A percentile compares a stretch with the other conserved stretches of the same genome.
Conservation (phyloP, 306 rosid genomes). For the Trifolium subterraneum region DNA sequence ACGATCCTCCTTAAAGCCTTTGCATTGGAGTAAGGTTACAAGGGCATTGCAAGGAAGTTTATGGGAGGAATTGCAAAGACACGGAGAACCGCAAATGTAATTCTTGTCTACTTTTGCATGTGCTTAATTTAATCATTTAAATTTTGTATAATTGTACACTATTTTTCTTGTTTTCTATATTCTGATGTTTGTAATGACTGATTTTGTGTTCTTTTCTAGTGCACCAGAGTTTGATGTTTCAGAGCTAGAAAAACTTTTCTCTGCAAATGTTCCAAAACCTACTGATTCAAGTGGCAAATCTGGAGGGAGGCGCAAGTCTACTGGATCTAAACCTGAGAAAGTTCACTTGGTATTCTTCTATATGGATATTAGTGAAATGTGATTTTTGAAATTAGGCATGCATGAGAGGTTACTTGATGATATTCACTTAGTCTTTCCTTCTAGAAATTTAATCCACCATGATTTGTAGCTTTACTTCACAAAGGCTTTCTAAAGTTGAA, state of each 20-base stretch:
- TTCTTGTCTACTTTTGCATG: slow-evolving; percentile 33
- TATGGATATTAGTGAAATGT: slow-evolving; percentile 2
- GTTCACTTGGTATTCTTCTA: slow-evolving; percentile 76
- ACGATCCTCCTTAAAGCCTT: slow-evolving; percentile 83
- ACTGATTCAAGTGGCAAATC: slow-evolving; percentile 71
- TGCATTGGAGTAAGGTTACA: slow-evolving; percentile 97
- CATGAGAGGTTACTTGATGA: slow-evolving; percentile 29
- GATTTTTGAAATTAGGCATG: slow-evolving; percentile 26
- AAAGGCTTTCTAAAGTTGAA: slow-evolving; percentile 25
- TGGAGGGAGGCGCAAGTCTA: slow-evolving; percentile 78
- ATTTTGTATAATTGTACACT: slow-evolving; percentile 4
- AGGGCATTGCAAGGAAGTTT: slow-evolving; percentile 94
- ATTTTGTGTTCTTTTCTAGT: slow-evolving; percentile 57
- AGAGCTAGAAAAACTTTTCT: slow-evolving; percentile 89
- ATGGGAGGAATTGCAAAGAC: slow-evolving; percentile 96
- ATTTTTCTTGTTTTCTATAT: slow-evolving; percentile 35
- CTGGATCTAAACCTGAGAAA: slow-evolving; percentile 87
- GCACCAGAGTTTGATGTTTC: slow-evolving; percentile 93
- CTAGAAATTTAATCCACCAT: slow-evolving; percentile 32
- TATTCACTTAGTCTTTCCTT: slow-evolving; percentile 21
- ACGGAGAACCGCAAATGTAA: slow-evolving; percentile 86
- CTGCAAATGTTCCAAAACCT: slow-evolving; percentile 88
- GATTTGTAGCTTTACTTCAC: slow-evolving; percentile 29
- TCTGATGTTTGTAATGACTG: slow-evolving; percentile 39
- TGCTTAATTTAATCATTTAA: slow-evolving; percentile 33